A percentile compares a stretch with the other conserved stretches of the same genome.
These are phyloP conservation scores for Cercospora citrullina DNA, from an alignment of 2,329 filamentous ascomycete genomes.

Conservation along the genomic window DNA sequence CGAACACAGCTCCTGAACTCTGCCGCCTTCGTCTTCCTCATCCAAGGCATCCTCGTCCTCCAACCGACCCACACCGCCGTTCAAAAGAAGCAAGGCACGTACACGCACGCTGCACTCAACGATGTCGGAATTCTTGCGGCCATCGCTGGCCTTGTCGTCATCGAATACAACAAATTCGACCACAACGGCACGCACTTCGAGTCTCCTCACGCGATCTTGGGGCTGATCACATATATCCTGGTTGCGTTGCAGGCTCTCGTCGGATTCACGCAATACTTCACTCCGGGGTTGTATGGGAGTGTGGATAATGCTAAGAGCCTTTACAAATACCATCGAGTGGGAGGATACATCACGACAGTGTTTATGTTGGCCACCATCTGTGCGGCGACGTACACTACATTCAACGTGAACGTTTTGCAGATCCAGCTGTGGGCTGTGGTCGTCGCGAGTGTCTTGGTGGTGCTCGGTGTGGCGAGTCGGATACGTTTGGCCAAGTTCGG, in stretches of 20 bases:
- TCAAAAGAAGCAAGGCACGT: slow-evolving; percentile 68
- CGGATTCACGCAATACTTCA: slow-evolving; percentile 79
- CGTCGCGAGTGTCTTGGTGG: slow-evolving; percentile 63
- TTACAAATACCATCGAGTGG: slow-evolving; percentile 83
- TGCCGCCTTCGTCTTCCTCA: slow-evolving; percentile 70
- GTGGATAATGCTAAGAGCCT: slow-evolving; percentile 75
- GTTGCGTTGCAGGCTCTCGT: slow-evolving; percentile 73
- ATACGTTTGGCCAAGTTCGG: slow-evolving; percentile 83
- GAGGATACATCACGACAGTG: slow-evolving; percentile 71
- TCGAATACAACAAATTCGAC: slow-evolving; percentile 80
- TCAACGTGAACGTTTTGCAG: slow-evolving; percentile 65
- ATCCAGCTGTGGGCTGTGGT: slow-evolving; percentile 76
- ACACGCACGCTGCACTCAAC: slow-evolving; percentile 70
- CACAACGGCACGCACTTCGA: slow-evolving; percentile 71
- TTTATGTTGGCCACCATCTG: slow-evolving; percentile 72
- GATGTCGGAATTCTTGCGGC: slow-evolving; percentile 62
- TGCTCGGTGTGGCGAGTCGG: slow-evolving; percentile 72
- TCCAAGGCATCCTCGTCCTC: slow-evolving; percentile 78
- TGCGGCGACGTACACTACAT: slow-evolving; percentile 75
- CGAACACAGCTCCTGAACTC: slow-evolving; percentile 40
- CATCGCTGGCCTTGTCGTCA: slow-evolving; percentile 65
- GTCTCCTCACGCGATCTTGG: slow-evolving; percentile 78
- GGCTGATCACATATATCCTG: slow-evolving; percentile 70
- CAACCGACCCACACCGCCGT: slow-evolving; percentile 78
- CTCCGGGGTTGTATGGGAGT: slow-evolving; percentile 73